Base-by-base conservation (phyloP, 2,329 filamentous ascomycete species). In the Microdochium trichocladiopsis region DNA sequence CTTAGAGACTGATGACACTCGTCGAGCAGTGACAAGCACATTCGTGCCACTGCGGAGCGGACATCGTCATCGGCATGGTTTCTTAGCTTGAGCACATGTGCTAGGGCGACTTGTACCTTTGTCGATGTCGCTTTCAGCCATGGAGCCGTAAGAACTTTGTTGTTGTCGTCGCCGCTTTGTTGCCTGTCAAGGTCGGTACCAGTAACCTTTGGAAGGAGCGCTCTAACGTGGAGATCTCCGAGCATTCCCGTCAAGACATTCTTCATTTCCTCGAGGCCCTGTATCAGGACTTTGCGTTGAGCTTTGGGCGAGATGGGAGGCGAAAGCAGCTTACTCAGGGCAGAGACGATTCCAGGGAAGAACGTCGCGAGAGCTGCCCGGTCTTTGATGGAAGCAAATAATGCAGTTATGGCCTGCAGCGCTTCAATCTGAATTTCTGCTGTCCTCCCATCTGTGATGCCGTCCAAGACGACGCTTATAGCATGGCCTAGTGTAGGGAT, bases 291-390 rank as follows among this genome's bases (percentile, higher is more conserved):
- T 41, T 77, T 80, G 58, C 78, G 84, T 47, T 69, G 67, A 1
- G 66, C 68, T 59, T 78, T 82, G 47, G 75, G 71, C 11, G 79
- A 77, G 41, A 79, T 81, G 0, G 85, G 87, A 1, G 83, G 83
- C 4, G 87, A 86, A 50, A 95, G 71, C 1, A 90, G 73, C 61
- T 87, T 92, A 2, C 87, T 85, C 23, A 99, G 72, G 1, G 84
- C 83, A 2, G 94, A 97, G 0, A 96, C 82, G 0, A 90, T 90
- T 10, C 92, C 90, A 0, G 95, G 94, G 43, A 97, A 76, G 62
- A 99, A 94, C 55, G 82, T 92, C 10, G 90, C 89, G 52, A 95
- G 73, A 2, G 88, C 83, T n/a, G 87, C 79, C 48, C 79, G 80
- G 60, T 94, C 87, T 50, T 79, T 83, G 45, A 96, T 76, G 22